Conservation (phyloP, 2,329 filamentous ascomycete species). For the Phaeosphaeriaceae sp. region DNA sequence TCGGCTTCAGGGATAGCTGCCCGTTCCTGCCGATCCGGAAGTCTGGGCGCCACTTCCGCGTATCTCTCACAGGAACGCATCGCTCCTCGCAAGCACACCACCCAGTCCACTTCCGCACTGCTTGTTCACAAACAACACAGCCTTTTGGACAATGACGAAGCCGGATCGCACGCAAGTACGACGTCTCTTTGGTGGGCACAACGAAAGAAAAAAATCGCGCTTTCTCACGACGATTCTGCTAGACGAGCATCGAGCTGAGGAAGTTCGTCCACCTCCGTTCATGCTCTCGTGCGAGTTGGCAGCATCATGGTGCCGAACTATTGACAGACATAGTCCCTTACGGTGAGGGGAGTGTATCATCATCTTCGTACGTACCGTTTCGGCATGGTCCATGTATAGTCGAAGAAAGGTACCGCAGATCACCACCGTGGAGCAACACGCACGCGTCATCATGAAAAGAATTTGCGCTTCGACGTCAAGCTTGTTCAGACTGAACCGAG, state of each 20-base stretch:
- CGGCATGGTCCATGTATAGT: not conserved
- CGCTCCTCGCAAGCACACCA: not conserved
- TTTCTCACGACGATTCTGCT: not conserved
- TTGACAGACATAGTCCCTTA: not conserved
- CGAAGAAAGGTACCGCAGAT: not conserved
- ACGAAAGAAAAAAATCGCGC: not conserved
- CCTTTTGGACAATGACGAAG: not conserved
- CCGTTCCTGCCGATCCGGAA: constrained; percentile 20
- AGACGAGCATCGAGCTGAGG: not conserved
- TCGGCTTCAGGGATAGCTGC: constrained; percentile 15
- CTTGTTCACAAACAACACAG: not conserved
- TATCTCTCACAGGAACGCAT: too few species aligned
- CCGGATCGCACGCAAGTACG: not conserved
- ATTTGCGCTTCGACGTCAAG: not conserved
- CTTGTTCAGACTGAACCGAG: not conserved
- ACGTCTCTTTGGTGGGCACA: not conserved
- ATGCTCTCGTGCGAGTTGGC: not conserved
- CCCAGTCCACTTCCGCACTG: not conserved
- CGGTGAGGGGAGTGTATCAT: not conserved
- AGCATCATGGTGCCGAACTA: not conserved
- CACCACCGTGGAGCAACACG: not conserved
- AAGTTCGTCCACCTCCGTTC: not conserved
- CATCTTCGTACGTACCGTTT: not conserved
- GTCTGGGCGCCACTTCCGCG: constrained; percentile 13
- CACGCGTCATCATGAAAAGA: not conserved